Base-by-base conservation (phyloP, 306 rosid species). In the Mimosa bimucronata region DNA sequence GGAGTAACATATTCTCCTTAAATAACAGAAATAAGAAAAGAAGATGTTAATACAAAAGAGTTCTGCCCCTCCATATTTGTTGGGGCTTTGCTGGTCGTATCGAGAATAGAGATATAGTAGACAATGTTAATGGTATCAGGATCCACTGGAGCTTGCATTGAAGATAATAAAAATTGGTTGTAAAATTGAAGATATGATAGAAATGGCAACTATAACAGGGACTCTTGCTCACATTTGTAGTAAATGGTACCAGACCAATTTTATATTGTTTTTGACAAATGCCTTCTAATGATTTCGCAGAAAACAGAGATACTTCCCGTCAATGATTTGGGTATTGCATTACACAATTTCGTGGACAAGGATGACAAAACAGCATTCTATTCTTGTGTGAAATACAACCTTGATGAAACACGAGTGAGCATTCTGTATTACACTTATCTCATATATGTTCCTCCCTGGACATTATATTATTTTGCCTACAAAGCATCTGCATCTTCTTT, bases 241-340 rank as follows among this genome's bases (percentile, higher is more conserved):
- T 26, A 29, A n/a, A n/a, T n/a, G n/a, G n/a, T n/a, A n/a, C n/a
- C n/a, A n/a, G n/a, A n/a, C n/a, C n/a, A n/a, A n/a, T n/a, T n/a
- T n/a, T n/a, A n/a, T 34, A 34, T 34, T 34, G 18, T 34, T 79
- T 75, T 80, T 23, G 29, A 52, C 53, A 40, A 65, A 62, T 85
- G 38, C 52, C 65, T n/a, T 62, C 18, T 73, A 13, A 30, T 81
- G 78, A 40, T 80, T 82, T 64, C 83, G 82, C 94, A 95, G 98
- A 95, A 95, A 92, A 95, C 93, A 97, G 98, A 95, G 92, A 91
- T 95, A 84, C 93, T 95, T 82, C 98, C 98, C 3, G 97, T 95
- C 87, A 91, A 92, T 81, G 97, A 95, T 85, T 84, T 95, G 94
- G 98, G 89, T 70, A 86, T 92, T 87, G 98, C 98, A 41, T 85